phyloP scores from a whole-genome alignment of 176 grass and related monocot genomes.

The Ensete ventricosum region DNA sequence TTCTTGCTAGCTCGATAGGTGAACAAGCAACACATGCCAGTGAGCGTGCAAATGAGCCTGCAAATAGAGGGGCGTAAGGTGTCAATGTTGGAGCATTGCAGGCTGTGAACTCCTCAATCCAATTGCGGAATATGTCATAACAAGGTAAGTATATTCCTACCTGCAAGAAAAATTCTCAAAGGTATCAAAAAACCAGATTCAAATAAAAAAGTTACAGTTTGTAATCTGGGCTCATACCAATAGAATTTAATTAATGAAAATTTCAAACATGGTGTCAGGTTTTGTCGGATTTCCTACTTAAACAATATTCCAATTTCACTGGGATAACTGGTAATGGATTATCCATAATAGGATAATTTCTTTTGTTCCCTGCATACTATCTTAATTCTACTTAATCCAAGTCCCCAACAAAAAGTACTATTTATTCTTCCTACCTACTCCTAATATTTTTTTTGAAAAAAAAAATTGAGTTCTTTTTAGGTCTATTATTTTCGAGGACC shows the following conservation, averaged over 20 bases:
- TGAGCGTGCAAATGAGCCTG: slow-evolving; percentile 69
- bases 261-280: neutral
- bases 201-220: neutral
- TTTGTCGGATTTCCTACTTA: neutral
- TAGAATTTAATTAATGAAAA: neutral
- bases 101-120: slow-evolving; percentile 66
- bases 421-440: neutral
- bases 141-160: slow-evolving; percentile 98
- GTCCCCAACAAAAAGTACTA: too few relatives aligned
- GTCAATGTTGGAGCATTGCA: slow-evolving; percentile 64
- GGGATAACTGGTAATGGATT: neutral
- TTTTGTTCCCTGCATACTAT: neutral
- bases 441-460: neutral
- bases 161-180: slow-evolving; percentile 35
- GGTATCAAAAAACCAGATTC: slow-evolving; percentile 10
- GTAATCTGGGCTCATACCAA: neutral
- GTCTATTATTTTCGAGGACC: too few relatives aligned
- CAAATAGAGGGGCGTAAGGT: slow-evolving; percentile 70
- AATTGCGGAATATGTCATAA: slow-evolving; percentile 89
- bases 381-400: neutral
- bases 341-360: neutral
- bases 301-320: neutral
- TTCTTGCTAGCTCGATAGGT: slow-evolving; percentile 79
- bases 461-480: too few relatives aligned
- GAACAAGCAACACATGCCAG: slow-evolving; percentile 94